Conservation (phyloP, 83 land plant species). For the Diphasiastrum complanatum region DNA sequence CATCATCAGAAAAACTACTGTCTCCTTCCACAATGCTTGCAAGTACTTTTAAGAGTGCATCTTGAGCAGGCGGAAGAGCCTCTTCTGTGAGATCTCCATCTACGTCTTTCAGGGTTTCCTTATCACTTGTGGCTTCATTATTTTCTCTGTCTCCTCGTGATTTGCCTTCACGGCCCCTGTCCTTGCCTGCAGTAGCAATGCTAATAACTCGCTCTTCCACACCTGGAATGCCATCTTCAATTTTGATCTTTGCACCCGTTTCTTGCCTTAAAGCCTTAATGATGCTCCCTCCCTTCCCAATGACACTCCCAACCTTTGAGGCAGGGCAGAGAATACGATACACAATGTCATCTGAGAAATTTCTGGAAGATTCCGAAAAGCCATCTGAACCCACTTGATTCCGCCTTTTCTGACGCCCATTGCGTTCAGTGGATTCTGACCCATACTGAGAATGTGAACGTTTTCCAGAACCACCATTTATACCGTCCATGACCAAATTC, state of each 20-base stretch:
- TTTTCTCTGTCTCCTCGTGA: slow-evolving; percentile 13
- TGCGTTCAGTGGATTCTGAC: too few relatives aligned
- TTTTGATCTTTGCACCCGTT: slow-evolving; percentile 74
- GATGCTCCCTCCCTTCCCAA: slow-evolving; percentile 73
- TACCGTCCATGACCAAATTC: too few relatives aligned
- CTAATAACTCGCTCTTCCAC: slow-evolving; percentile 77
- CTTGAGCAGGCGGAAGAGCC: slow-evolving; percentile 65
- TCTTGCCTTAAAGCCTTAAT: slow-evolving; percentile 62
- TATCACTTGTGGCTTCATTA: slow-evolving; percentile 2
- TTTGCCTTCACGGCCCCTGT: neutral
- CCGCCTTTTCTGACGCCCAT: too few relatives aligned
- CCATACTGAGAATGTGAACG: too few relatives aligned
- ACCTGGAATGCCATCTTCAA: slow-evolving; percentile 60
- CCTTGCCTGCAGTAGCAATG: slow-evolving; percentile 26
- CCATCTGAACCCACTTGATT: too few relatives aligned
- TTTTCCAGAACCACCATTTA: too few relatives aligned
- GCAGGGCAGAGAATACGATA: slow-evolving; percentile 77
- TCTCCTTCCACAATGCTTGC: slow-evolving; percentile 43
- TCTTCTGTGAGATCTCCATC: slow-evolving; percentile 8
- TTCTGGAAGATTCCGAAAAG: too few relatives aligned
- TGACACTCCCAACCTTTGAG: slow-evolving; percentile 57
- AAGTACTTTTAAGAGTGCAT: slow-evolving; percentile 71
- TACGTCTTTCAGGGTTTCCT: neutral
- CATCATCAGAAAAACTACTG: slow-evolving; percentile 27
- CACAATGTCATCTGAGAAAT: slow-evolving; percentile 19